Conservation (phyloP, 306 rosid species). For the Gastrolobium villosum region DNA sequence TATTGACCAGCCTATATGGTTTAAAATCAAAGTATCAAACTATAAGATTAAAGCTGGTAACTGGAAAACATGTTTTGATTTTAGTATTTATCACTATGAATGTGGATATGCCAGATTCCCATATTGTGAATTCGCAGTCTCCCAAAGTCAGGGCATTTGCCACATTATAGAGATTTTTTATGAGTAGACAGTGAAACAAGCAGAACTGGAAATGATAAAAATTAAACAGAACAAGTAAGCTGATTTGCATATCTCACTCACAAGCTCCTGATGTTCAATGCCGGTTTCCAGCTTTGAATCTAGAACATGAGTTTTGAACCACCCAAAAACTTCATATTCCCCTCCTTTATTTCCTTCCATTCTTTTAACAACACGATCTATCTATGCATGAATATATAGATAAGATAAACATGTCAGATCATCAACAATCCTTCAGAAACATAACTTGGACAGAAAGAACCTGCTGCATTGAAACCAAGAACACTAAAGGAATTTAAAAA, state of each 20-base stretch:
- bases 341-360: constrained; percentile 61
- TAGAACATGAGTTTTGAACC: constrained; percentile 82
- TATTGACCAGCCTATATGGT: constrained; percentile 7
- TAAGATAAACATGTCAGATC: constrained; percentile 17
- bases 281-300: constrained; percentile 79
- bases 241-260: constrained; percentile 65
- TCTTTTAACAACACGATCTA: constrained; percentile 71
- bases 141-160: constrained; percentile 26
- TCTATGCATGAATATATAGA: constrained; percentile 60
- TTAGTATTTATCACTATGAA: neutral
- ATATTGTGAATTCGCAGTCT: constrained; percentile 24
- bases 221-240: constrained; percentile 31
- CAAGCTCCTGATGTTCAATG: constrained; percentile 90
- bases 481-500: neutral
- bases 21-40: constrained; percentile 20
- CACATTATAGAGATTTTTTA: constrained; percentile 2
- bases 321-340: constrained; percentile 67
- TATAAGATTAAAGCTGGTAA: constrained; percentile 13
- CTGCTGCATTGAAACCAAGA: neutral
- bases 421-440: constrained; percentile 43
- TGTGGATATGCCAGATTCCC: constrained; percentile 35
- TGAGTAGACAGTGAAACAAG: constrained; percentile 39
- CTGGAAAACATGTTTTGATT: constrained; percentile 24
- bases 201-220: constrained; percentile 40
- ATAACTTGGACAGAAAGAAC: constrained; percentile 20